A percentile compares a stretch with the other conserved stretches of the same genome.
Evolutionary conservation across 306 rosid species (phyloP).

Genomic region (Echinosophora koreensis): DNA sequence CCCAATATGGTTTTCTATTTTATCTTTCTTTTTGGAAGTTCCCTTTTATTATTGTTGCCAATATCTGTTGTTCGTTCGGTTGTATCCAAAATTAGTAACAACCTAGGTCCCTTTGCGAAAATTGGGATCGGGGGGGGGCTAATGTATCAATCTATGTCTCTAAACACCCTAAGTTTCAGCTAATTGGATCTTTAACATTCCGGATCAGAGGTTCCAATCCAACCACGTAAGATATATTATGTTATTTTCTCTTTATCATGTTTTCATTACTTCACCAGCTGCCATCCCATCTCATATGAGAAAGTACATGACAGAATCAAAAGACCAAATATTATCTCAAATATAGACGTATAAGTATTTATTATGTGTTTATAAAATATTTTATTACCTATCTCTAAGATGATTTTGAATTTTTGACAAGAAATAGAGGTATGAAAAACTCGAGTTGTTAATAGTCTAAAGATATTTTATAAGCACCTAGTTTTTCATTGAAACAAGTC

Average conservation of each 20-base stretch:
- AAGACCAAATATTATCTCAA: too few relatives aligned
- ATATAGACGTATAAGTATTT: too few relatives aligned
- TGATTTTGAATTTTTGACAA: too few relatives aligned
- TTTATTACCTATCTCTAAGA: too few relatives aligned
- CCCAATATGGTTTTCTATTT: background rate
- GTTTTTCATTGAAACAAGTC: slow-evolving; percentile 12
- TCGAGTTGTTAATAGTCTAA: background rate
- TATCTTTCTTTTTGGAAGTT: slow-evolving; percentile 30
- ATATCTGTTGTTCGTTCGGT: background rate
- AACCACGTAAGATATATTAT: background rate
- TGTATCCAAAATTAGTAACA: slow-evolving; percentile 37
- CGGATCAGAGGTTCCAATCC: background rate
- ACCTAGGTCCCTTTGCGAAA: slow-evolving; percentile 1
- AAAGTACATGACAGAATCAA: too few relatives aligned
- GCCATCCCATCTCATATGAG: background rate
- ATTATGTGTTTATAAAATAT: too few relatives aligned
- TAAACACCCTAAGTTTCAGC: slow-evolving; percentile 16
- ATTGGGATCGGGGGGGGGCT: background rate
- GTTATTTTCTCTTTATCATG: background rate
- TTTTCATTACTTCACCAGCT: background rate
- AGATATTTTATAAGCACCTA: background rate
- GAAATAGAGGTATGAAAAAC: too few relatives aligned
- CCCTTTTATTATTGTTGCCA: slow-evolving; percentile 10
- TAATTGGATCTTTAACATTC: background rate
- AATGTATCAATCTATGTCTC: slow-evolving; percentile 6